Base-by-base conservation (phyloP, 1,284 basidiomycete genomes). In the Rhodofomes roseus region DNA sequence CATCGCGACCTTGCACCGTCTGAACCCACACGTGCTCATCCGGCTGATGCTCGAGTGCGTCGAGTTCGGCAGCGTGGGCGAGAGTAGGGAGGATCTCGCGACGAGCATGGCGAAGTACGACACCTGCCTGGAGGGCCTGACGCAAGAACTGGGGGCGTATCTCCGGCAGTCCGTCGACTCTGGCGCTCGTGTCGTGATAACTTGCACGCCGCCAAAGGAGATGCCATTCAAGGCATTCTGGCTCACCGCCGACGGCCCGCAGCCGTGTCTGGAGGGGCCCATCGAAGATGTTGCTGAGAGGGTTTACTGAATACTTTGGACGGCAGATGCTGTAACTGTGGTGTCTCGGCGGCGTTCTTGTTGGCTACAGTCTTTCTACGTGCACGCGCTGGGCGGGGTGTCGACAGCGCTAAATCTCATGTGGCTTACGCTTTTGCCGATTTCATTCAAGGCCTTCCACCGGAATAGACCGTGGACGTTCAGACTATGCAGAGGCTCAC, bases 201-300 rank as follows among this genome's bases (percentile, higher is more conserved):
- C 50, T 14, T 52, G 50, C 50, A 52, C 34, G 50, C 50, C 50
- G n/a, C 50, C 50, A 25, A 52, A 52, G 50, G 50, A 52, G 50
- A 52, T 52, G 50, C 50, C 50, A 18, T 37, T 52, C 50, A 52
- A 36, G 31, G 34, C 50, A 18, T 52, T 52, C 31, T 36, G 31
- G 50, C 50, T 52, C n/a, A 52, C 50, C 22, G 5, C 20, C n/a
- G 27, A 36, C 34, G 50, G 50, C 29, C 50, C 50, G 4, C 5
- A 34, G 12, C 20, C 31, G 22, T 52, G 50, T 25, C 31, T 31
- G 50, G 50, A 20, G 22, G 8, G 22, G 14, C 43, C 43, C 8
- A 44, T 23, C 43, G 43, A 44, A 20, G 43, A 44, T n/a, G 23
- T 23, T 20, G 20, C 23, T 23, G 14, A 23, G 22, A 44, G 9